phyloP scores from a whole-genome alignment of 495 filamentous ascomycete genomes.

The Pseudevernia furfuracea region DNA sequence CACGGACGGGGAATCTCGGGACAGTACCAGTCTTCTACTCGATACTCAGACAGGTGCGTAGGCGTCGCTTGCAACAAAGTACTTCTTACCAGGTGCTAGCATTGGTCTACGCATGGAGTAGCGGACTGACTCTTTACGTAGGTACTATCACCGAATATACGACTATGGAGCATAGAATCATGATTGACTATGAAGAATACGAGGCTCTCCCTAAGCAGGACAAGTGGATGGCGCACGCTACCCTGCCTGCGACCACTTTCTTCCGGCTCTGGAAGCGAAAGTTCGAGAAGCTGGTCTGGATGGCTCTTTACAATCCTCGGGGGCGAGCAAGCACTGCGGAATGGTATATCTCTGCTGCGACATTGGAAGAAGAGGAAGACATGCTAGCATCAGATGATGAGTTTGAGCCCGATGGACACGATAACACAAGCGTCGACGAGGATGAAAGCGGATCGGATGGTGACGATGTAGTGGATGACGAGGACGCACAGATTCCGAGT shows the following conservation, averaged over 20 bases:
- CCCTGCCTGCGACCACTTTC: conserved; percentile 10
- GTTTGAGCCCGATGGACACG: not conserved
- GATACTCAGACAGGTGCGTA: conserved; percentile 5
- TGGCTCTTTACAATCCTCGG: conserved; percentile 2
- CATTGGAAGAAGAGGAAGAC: not conserved
- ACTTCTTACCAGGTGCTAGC: not conserved
- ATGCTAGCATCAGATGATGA: not conserved
- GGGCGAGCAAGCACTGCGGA: not conserved
- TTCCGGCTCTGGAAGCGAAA: conserved; percentile 16
- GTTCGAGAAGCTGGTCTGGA: conserved; percentile 20
- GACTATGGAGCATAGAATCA: conserved; percentile 12
- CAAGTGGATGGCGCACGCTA: conserved; percentile 23
- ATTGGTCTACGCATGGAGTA: not conserved
- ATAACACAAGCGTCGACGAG: not conserved
- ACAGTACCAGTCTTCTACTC: conserved; percentile 11
- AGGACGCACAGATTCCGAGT: not conserved
- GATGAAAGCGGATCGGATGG: not conserved
- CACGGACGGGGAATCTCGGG: not conserved
- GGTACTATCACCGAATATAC: conserved; percentile 13
- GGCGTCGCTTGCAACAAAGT: not conserved
- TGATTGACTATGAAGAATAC: conserved; percentile 15
- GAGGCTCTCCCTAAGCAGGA: conserved; percentile 12
- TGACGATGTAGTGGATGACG: not conserved
- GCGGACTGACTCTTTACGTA: not conserved
- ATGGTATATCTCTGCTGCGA: not conserved